phyloP scores from a whole-genome alignment of 148 eudicot genomes.

The Limonium bicolor region DNA sequence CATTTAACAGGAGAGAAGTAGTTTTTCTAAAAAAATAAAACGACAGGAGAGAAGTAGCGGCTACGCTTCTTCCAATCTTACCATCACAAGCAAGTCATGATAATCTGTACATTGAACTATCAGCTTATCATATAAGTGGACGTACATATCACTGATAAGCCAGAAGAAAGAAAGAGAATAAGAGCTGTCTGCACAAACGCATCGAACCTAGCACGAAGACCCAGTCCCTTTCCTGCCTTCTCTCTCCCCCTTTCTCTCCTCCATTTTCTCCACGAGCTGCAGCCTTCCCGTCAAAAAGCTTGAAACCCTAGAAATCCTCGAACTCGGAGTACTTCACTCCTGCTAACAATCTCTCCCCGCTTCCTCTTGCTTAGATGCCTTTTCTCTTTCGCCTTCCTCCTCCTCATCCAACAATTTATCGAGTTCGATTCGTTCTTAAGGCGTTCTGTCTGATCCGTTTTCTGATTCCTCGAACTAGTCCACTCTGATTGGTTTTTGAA shows the following conservation, averaged over 20 bases:
- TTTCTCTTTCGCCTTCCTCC: background rate
- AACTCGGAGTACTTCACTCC: conserved; percentile 7
- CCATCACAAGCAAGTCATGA: too few relatives aligned
- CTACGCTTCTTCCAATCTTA: too few relatives aligned
- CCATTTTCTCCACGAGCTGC: conserved; percentile 3
- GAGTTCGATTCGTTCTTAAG: background rate
- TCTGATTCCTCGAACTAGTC: too few relatives aligned
- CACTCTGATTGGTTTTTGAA: too few relatives aligned
- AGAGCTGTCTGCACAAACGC: conserved; percentile 33
- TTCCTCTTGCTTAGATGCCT: background rate
- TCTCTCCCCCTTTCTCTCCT: background rate
- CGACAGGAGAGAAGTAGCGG: too few relatives aligned
- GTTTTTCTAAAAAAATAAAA: too few relatives aligned
- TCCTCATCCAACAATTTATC: background rate
- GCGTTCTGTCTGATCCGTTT: conserved; percentile 2
- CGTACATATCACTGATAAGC: conserved; percentile 31
- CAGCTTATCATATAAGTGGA: conserved; percentile 10
- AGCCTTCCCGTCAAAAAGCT: conserved; percentile 16
- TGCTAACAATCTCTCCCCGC: too few relatives aligned
- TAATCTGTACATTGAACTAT: too few relatives aligned
- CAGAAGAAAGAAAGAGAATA: conserved; percentile 7
- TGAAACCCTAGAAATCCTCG: conserved; percentile 43
- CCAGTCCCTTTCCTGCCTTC: conserved; percentile 1
- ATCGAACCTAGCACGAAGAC: conserved; percentile 22
- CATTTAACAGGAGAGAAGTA: too few relatives aligned